Evolutionary conservation across 192 early-diverging fungal species (phyloP), one percentile per base, ranked within the genome.

Genomic region (Rhizophlyctis rosea): DNA sequence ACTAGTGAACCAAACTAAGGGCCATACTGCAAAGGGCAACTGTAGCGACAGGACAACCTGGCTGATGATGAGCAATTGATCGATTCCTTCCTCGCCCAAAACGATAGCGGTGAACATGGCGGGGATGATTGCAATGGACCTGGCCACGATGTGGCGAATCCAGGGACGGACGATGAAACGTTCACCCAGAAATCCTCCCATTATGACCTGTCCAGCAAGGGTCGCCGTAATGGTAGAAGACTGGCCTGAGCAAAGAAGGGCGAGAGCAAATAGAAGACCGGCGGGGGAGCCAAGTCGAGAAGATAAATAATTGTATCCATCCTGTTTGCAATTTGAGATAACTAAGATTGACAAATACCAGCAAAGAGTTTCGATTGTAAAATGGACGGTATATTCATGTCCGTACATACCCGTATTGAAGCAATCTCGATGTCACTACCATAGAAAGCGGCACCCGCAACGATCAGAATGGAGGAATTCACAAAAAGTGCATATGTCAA

Each of bases 11-110:
- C 77, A 74, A 13, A 91, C 81, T 47, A 92, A 71, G 18, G 89
- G 90, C 59, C 70, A 80, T 7, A 92, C 83, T 2, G 88, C 87
- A 75, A 92, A 92, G 14, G 90, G 90, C 25, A 92, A 58, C 61
- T 92, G 90, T 29, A 91, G 54, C 60, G 77, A 80, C 27, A 92
- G 59, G 0, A 88, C 87, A n/a, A 92, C 88, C 64, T 92, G 90
- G 63, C 79, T 83, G 1, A 73, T 79, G 23, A 91, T 72, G 35
- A 92, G 62, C 59, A 91, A 71, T 24, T 69, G 57, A 25, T 78
- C 77, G 29, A 92, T 57, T 27, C 88, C 86, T 23, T 59, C 44
- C 55, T 84, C 64, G 3, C 90, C 89, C 30, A 65, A 67, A 11
- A 85, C 62, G 30, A 88, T 47, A n/a, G 82, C 86, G 54, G 80